A percentile compares a stretch with the other conserved stretches of the same genome.
Evolutionary conservation across 75 land plant genomes (phyloP).

Genomic region (Chamaecyparis obtusa): DNA sequence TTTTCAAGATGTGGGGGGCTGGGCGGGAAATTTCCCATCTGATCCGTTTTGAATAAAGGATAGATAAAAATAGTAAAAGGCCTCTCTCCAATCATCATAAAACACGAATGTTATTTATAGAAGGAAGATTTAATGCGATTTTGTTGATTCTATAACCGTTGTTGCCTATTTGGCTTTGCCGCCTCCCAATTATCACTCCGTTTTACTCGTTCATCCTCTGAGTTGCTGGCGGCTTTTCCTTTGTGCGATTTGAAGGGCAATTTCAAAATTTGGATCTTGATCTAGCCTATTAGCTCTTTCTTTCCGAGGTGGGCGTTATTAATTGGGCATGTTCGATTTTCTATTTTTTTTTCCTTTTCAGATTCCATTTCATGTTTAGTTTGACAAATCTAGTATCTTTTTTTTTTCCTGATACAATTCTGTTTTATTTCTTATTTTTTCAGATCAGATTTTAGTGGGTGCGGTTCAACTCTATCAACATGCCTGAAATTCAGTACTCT

Average conservation of each 20-base stretch:
- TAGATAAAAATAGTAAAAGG: too few relatives aligned
- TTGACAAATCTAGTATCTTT: background rate
- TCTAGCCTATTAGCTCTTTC: background rate
- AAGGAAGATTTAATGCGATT: too few relatives aligned
- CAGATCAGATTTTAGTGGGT: background rate
- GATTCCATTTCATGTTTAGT: background rate
- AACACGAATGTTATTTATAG: too few relatives aligned
- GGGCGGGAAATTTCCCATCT: too few relatives aligned
- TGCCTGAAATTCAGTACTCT: slow-evolving; percentile 92
- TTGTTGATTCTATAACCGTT: too few relatives aligned
- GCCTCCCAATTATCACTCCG: background rate
- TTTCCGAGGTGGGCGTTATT: background rate
- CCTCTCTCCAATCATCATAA: too few relatives aligned
- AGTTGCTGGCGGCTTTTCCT: background rate
- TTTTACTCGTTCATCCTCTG: background rate
- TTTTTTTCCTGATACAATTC: background rate
- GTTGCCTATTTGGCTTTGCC: too few relatives aligned
- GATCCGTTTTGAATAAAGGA: too few relatives aligned
- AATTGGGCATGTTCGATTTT: background rate
- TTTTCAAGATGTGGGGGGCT: too few relatives aligned
- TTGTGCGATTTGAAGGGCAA: background rate
- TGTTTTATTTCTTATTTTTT: background rate
- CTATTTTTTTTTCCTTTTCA: too few relatives aligned
- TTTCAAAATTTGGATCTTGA: background rate
- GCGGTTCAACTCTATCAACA: slow-evolving; percentile 11